Conservation (phyloP, 257 asterid species). For the Datura wrightii region DNA sequence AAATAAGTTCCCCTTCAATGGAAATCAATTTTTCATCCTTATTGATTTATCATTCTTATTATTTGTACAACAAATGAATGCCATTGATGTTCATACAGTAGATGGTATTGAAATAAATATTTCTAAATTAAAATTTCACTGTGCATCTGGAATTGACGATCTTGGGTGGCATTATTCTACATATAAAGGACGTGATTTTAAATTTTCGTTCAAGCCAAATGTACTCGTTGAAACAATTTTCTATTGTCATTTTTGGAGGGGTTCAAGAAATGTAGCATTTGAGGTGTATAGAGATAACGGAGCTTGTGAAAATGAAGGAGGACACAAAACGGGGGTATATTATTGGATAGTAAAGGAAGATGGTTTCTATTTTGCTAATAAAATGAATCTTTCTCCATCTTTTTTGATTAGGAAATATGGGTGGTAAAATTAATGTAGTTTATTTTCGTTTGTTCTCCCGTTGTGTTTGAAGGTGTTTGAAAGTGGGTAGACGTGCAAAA, state of each 20-base stretch:
- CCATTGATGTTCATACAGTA: not conserved
- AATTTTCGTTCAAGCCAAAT: not conserved
- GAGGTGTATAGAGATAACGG: not conserved
- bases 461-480: too few species aligned
- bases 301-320: not conserved
- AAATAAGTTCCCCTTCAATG: too few species aligned
- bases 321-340: not conserved
- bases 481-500: too few species aligned
- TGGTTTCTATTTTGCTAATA: constrained; percentile 5
- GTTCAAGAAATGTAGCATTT: not conserved
- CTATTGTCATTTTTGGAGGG: constrained; percentile 13
- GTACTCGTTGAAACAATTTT: not conserved
- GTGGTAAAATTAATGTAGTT: constrained; percentile 7
- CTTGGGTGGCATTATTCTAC: not conserved
- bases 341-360: not conserved
- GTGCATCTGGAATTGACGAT: constrained; percentile 3
- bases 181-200: not conserved
- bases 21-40: too few species aligned
- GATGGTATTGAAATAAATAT: not conserved
- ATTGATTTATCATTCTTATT: too few species aligned
- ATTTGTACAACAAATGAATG: too few species aligned
- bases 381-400: not conserved
- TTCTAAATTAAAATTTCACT: not conserved
- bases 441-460: not conserved
- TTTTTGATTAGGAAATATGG: not conserved